A percentile compares a stretch with the other conserved stretches of the same genome.
phyloP scores from a whole-genome alignment of 2,329 filamentous ascomycete species.

The Boeremia lycopersici region DNA sequence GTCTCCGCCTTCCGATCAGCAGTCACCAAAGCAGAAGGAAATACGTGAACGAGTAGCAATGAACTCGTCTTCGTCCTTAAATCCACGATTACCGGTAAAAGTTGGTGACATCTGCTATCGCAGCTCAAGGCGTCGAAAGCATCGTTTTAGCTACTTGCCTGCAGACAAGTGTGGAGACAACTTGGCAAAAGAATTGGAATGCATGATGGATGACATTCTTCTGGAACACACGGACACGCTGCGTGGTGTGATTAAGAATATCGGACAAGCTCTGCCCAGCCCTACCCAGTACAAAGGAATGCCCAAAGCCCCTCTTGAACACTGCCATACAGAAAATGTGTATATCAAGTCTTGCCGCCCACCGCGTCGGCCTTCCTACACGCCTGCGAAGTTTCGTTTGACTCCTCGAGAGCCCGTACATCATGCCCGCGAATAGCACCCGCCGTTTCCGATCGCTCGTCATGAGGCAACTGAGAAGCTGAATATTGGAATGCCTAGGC shows the following conservation, averaged over 20 bases:
- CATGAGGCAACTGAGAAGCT: slow-evolving; percentile 35
- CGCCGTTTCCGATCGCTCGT: slow-evolving; percentile 17
- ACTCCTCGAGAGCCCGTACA: background rate
- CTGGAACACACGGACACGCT: slow-evolving; percentile 49
- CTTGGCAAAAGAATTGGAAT: slow-evolving; percentile 44
- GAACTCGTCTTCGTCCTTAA: slow-evolving; percentile 19
- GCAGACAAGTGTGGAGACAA: slow-evolving; percentile 31
- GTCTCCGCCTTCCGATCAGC: slow-evolving; percentile 1
- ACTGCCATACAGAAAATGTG: slow-evolving; percentile 10
- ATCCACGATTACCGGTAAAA: slow-evolving; percentile 13
- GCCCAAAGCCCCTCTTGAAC: slow-evolving; percentile 28
- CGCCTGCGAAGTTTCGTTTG: background rate
- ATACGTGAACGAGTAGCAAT: slow-evolving; percentile 18
- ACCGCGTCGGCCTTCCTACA: background rate
- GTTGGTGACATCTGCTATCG: background rate
- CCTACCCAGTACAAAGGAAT: slow-evolving; percentile 24
- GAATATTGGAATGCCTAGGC: slow-evolving; percentile 32
- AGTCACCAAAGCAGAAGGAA: slow-evolving; percentile 3
- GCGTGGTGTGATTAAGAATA: slow-evolving; percentile 48
- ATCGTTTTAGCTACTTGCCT: slow-evolving; percentile 23
- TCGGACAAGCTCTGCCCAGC: slow-evolving; percentile 32
- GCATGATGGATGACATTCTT: slow-evolving; percentile 50
- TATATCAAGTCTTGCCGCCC: slow-evolving; percentile 10
- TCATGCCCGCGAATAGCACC: slow-evolving; percentile 18
- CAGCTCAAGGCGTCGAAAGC: slow-evolving; percentile 12